Evolutionary conservation across 2,329 filamentous ascomycete genomes (phyloP), one percentile per base, ranked within the genome.

Genomic region (Calonectria naviculata): DNA sequence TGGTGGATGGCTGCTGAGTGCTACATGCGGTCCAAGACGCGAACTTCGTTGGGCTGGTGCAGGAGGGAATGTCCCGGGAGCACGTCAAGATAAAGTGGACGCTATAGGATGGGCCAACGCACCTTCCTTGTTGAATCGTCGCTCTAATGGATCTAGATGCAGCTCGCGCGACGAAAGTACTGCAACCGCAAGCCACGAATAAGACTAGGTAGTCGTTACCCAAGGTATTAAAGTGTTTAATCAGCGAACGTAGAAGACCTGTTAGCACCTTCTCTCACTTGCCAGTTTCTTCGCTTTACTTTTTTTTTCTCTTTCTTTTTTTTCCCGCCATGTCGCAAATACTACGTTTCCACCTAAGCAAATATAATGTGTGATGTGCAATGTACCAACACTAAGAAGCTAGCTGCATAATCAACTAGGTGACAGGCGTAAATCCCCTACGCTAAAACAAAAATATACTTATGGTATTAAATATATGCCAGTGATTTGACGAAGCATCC

Each of bases 51-150:
- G 21, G 26, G 58, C 15, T 34, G 21, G 19, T 49, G 49, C 24
- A 4, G 26, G 38, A 47, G 67, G 31, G 49, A 49, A 64, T 28
- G 42, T 34, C 66, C 47, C 19, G 41, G 34, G 31, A 61, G 42
- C 36, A 34, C 24, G 56, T 65, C 42, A 34, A 65, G 52, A 65
- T 62, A 61, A 28, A 54, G 61, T 70, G 44, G 54, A 42, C 67
- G 62, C 54, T 65, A 65, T 61, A 52, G 62, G 42, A 15, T 31
- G 36, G 26, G 36, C 54, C 36, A 47, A 41, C 31, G 42, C 54
- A 31, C 36, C 63, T 65, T 56, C 47, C 63, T 58, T 58, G 46
- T 65, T 65, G n/a, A 42, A 54, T n/a, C 46, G 19, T 31, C 36
- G 36, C 56, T 61, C 56, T 29, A 44, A 29, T 61, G 26, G 28